These are phyloP conservation scores for Cercospora berteroae DNA, from an alignment of 2,329 filamentous ascomycete species.

Conservation along the genomic window DNA sequence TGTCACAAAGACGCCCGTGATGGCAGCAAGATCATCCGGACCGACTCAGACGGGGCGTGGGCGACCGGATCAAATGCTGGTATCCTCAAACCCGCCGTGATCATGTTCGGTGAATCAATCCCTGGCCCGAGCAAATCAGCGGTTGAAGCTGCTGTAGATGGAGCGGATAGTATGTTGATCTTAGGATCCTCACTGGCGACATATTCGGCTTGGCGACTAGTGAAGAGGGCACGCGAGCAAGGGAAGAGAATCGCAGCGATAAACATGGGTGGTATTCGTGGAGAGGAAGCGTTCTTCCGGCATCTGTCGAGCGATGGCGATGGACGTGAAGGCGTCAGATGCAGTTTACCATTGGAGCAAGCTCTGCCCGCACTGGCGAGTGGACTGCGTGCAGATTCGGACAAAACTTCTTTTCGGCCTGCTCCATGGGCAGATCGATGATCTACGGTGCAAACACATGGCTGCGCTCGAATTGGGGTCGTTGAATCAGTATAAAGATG, in stretches of 20 bases:
- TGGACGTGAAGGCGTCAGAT: constrained; percentile 42
- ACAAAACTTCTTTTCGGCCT: constrained; percentile 13
- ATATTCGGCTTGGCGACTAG: constrained; percentile 90
- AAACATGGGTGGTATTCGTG: constrained; percentile 77
- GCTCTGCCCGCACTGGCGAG: constrained; percentile 40
- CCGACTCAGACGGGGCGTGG: constrained; percentile 82
- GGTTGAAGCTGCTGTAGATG: constrained; percentile 77
- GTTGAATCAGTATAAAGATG: neutral
- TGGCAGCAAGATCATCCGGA: constrained; percentile 59
- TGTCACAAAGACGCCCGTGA: constrained; percentile 64
- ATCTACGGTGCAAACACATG: neutral
- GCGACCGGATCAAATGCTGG: constrained; percentile 57
- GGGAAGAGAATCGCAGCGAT: constrained; percentile 84
- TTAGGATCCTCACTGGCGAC: constrained; percentile 89
- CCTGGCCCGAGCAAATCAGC: constrained; percentile 64
- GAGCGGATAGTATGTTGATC: constrained; percentile 71
- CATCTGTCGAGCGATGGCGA: constrained; percentile 50
- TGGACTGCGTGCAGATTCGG: constrained; percentile 19
- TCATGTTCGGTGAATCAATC: constrained; percentile 96
- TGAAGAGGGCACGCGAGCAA: constrained; percentile 75
- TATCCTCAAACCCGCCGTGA: constrained; percentile 85
- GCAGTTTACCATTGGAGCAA: constrained; percentile 43
- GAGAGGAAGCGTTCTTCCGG: constrained; percentile 70
- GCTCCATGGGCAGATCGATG: constrained; percentile 21
- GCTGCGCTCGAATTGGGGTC: neutral